A percentile compares a stretch with the other conserved stretches of the same genome.
These are phyloP conservation scores for Fusarium duplospermum DNA, from an alignment of 2,329 filamentous ascomycete genomes.

Conservation along the genomic window DNA sequence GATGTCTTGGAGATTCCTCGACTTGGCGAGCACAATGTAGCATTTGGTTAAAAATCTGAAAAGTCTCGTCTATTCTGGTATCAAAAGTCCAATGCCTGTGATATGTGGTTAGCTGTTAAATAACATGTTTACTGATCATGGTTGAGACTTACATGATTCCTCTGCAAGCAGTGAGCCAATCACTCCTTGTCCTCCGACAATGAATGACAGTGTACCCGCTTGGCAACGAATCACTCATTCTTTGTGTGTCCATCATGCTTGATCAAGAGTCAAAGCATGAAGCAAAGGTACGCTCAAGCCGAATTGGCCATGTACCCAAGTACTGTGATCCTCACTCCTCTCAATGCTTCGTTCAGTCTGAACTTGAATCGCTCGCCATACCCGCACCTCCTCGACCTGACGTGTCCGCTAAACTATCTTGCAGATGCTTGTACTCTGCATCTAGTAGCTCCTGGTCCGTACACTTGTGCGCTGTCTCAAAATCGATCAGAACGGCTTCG, in stretches of 20 bases:
- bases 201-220: neutral
- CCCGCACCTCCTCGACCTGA: constrained; percentile 42
- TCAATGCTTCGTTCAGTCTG: constrained; percentile 28
- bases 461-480: constrained; percentile 48
- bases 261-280: neutral
- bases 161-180: neutral
- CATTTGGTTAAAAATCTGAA: constrained; percentile 22
- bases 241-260: neutral
- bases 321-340: constrained; percentile 4
- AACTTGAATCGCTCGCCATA: constrained; percentile 43
- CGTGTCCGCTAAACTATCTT: constrained; percentile 39
- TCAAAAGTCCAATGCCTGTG: constrained; percentile 13
- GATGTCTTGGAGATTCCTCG: constrained; percentile 3
- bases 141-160: neutral
- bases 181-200: neutral
- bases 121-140: neutral
- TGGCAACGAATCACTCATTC: neutral
- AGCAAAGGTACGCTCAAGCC: neutral
- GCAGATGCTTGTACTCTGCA: constrained; percentile 38
- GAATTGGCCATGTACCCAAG: neutral
- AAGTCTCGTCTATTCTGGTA: constrained; percentile 25
- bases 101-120: constrained; percentile 11
- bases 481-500: constrained; percentile 47
- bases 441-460: constrained; percentile 34
- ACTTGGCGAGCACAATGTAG: constrained; percentile 13